Base-by-base conservation (phyloP, 2,329 filamentous ascomycete species). In the Fusarium heterosporum region DNA sequence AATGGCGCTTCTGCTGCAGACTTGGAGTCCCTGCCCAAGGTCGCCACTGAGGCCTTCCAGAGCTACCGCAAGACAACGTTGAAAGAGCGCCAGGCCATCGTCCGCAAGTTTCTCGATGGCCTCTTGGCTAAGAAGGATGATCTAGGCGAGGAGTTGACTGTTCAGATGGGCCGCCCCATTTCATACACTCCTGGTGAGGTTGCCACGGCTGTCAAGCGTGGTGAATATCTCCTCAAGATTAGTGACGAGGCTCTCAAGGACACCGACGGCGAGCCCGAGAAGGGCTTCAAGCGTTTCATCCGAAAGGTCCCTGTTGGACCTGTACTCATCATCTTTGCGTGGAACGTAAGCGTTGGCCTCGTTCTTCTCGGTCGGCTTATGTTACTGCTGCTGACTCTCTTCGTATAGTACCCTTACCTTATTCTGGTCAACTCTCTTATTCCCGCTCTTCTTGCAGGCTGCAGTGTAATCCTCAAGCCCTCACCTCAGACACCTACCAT, bases 111-210 rank as follows among this genome's bases (percentile, higher is more conserved):
- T 2, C 81, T 98, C 42, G 85, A 89, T 64, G 79, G 92, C 6
- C 83, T 98, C 28, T 79, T 81, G 16, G 85, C 88, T 48, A 89
- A 88, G 76, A 87, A 93, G 78, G 90, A 96, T 88, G 91, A 89
- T 64, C 84, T 98, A 32, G 93, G 91, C 8, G 85, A 88, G 70
- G 94, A 97, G 77, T 82, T 98, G 61, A 97, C 94, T 0, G 90
- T 93, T 76, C 94, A 98, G 82, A 98, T 98, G 94, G 95, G 95
- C 40, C 87, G 95, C 19, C 95, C 95, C 32, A 97, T 97, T 73
- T 87, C 91, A 36, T 97, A 95, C 78, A 92, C 92, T 0, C 89
- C 86, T 45, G 93, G 89, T 70, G 95, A 98, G 81, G 85, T 98
- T 69, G 81, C 87, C 29, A 98, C 95, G 16, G 94, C 94, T 9